These are phyloP conservation scores for Fragaria vesca DNA, from an alignment of 306 rosid genomes.

Conservation along the genomic window DNA sequence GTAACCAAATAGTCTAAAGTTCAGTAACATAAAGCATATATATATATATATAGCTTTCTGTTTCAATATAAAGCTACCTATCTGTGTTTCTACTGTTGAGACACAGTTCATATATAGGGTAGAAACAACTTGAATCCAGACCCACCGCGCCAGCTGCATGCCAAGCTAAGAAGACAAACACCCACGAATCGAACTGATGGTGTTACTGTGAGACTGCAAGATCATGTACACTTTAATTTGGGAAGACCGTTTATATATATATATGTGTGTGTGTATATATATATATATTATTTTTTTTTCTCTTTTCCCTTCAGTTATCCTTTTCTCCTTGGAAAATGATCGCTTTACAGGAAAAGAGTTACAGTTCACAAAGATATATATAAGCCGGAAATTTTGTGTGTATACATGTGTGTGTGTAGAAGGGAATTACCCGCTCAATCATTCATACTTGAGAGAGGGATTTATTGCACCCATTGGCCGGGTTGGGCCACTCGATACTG, in stretches of 20 bases:
- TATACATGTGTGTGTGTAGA: background rate
- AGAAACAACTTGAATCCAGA: constrained; percentile 6
- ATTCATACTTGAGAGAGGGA: background rate
- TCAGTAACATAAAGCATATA: background rate
- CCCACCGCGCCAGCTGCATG: constrained; percentile 14
- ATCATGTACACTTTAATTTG: constrained; percentile 14
- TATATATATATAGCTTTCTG: background rate
- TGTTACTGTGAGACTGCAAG: constrained; percentile 26
- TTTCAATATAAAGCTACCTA: background rate
- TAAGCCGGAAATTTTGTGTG: background rate
- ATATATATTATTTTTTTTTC: no score
- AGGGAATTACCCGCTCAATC: background rate
- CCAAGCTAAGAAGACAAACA: constrained; percentile 16
- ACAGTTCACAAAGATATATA: background rate
- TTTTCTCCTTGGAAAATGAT: background rate
- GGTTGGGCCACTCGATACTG: background rate
- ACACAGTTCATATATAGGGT: background rate
- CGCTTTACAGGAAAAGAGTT: background rate
- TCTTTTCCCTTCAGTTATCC: background rate
- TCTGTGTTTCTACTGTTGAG: constrained; percentile 4
- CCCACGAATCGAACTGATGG: constrained; percentile 11
- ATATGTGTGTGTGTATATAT: no score
- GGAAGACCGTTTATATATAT: background rate
- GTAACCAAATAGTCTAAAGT: background rate
- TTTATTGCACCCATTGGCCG: background rate